Evolutionary conservation across 2,329 filamentous ascomycete species (phyloP), one percentile per base, ranked within the genome.

Genomic region (Cladobotryum mycophilum): DNA sequence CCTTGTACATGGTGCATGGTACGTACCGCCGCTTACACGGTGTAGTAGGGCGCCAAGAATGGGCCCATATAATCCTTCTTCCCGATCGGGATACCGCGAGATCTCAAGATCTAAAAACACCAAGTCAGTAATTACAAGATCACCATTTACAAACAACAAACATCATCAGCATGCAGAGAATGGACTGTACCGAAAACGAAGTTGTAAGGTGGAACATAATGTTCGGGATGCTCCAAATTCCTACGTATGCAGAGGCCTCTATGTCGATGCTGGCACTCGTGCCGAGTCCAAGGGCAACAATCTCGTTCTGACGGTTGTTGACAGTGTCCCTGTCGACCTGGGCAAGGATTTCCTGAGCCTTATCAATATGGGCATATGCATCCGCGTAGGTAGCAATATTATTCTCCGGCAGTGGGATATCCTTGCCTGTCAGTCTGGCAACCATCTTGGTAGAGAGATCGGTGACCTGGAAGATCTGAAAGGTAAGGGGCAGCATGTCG

Each of bases 401-500:
- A 35, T 64, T 52, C 25, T 61, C 53, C 1, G 61, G 51, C 2
- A 45, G 5, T 11, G 60, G 46, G 9, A 65, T 63, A 40, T 67
- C 62, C 3, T 36, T 44, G 57, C 67, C 72, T 11, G 57, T 55
- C 38, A 66, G 55, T 53, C 67, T 68, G 15, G 66, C 63, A 36
- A 65, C 56, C 15, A 69, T 52, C 61, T 68, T 67, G 52, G 60
- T 53, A 25, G 60, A 52, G 8, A 54, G 43, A 56, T 67, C 63
- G 53, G 64, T 58, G 37, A 59, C 56, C 51, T 67, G 58, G 55
- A 55, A 52, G 50, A 74, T 60, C 59, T 76, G 74, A 62, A 70
- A 68, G 57, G 52, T 61, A 35, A 76, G 59, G 46, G 70, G 67
- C 8, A 68, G 64, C 74, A 76, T 76, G 64, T 75, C 71, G 3